Conservation (phyloP, 2,329 filamentous ascomycete genomes). For the Didymosphaeria variabile region DNA sequence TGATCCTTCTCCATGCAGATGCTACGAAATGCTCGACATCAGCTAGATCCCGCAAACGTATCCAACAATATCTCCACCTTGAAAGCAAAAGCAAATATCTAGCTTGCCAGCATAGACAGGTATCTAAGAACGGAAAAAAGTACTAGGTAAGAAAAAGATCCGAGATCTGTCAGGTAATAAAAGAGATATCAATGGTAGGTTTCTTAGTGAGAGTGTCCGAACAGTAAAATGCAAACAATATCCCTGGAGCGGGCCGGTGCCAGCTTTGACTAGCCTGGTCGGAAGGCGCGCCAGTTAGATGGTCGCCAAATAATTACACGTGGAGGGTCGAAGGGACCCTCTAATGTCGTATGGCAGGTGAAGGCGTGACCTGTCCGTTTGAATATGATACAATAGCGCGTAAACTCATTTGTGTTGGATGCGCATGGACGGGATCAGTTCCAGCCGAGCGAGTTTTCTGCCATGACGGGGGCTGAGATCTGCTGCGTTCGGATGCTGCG, state of each 20-base stretch:
- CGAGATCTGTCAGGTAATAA: slow-evolving; percentile 38
- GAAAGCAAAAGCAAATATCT: slow-evolving; percentile 46
- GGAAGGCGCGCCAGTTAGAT: slow-evolving; percentile 13
- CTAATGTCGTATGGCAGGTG: slow-evolving; percentile 16
- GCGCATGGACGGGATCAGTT: slow-evolving; percentile 66
- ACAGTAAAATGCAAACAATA: slow-evolving; percentile 35
- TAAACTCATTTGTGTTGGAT: slow-evolving; percentile 22
- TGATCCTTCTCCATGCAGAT: slow-evolving; percentile 26
- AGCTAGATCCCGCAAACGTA: slow-evolving; percentile 22
- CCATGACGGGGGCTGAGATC: slow-evolving; percentile 90
- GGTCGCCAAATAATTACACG: slow-evolving; percentile 33
- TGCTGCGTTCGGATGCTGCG: slow-evolving; percentile 71
- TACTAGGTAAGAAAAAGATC: slow-evolving; percentile 29
- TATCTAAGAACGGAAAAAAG: slow-evolving; percentile 53
- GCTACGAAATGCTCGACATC: slow-evolving; percentile 33
- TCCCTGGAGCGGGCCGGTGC: slow-evolving; percentile 12
- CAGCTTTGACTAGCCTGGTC: slow-evolving; percentile 25
- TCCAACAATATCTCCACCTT: slow-evolving; percentile 26
- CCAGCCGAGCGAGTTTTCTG: slow-evolving; percentile 95
- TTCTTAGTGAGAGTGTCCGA: slow-evolving; percentile 48
- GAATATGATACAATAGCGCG: slow-evolving; percentile 44
- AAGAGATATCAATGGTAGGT: slow-evolving; percentile 32
- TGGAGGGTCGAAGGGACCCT: slow-evolving; percentile 15
- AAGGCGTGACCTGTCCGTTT: slow-evolving; percentile 21
- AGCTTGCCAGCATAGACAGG: slow-evolving; percentile 48